Evolutionary conservation across 108 stramenopile genomes (phyloP).

Genomic region (Skeletonema potamos): DNA sequence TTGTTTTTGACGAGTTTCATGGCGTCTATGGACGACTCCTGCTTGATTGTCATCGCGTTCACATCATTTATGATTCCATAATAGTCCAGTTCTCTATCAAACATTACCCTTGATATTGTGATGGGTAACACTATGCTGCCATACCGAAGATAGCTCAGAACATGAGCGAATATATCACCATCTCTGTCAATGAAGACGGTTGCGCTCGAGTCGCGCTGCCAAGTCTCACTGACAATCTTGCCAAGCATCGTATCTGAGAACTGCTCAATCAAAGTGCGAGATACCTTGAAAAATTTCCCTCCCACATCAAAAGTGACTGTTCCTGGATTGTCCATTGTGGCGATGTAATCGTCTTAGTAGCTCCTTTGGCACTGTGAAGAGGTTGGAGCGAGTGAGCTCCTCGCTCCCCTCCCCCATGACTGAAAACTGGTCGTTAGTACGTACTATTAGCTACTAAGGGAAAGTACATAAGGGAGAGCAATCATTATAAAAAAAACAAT

Average conservation of each 20-base stretch:
- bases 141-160: constrained; percentile 24
- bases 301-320: constrained; percentile 20
- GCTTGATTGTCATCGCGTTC: background rate
- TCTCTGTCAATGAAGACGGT: constrained; percentile 21
- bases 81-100: constrained; percentile 10
- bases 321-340: background rate
- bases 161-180: constrained; percentile 9
- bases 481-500: background rate
- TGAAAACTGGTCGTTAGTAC: background rate
- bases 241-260: constrained; percentile 20
- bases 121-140: constrained; percentile 6
- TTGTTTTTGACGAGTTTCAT: background rate
- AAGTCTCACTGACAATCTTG: constrained; percentile 15
- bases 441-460: background rate
- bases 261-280: constrained; percentile 4
- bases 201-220: background rate
- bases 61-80: background rate
- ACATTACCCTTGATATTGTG: background rate
- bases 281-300: constrained; percentile 21
- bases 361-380: background rate
- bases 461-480: too few species aligned
- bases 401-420: background rate
- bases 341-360: background rate
- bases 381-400: background rate
- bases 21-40: background rate